These are phyloP conservation scores for Arthrobotrys entomopaga DNA, from an alignment of 2,329 filamentous ascomycete species.

Conservation along the genomic window DNA sequence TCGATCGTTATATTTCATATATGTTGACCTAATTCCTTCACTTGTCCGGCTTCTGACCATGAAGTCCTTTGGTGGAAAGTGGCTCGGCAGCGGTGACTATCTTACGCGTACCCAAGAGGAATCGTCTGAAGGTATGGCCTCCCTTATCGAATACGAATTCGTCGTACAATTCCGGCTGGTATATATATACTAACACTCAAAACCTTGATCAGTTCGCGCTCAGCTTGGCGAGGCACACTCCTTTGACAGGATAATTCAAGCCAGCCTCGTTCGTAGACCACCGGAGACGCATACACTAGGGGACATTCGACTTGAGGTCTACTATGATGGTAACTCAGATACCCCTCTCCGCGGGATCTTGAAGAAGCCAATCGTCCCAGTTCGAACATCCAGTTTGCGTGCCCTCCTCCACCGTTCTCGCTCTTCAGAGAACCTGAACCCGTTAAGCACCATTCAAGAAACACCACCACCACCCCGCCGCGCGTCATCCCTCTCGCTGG, in stretches of 20 bases:
- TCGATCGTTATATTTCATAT: neutral
- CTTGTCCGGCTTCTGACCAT: slow-evolving; percentile 1
- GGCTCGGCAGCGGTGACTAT: slow-evolving; percentile 4
- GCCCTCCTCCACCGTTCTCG: slow-evolving; percentile 36
- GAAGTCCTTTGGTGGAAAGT: neutral
- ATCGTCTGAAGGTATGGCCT: slow-evolving; percentile 1
- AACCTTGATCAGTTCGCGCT: no score
- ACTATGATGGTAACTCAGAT: slow-evolving; percentile 34
- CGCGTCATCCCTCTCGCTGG: slow-evolving; percentile 35
- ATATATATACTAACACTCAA: no score
- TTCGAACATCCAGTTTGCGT: slow-evolving; percentile 35
- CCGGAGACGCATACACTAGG: no score
- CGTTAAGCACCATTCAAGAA: slow-evolving; percentile 1
- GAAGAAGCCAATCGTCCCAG: slow-evolving; percentile 39
- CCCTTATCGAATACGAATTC: no score
- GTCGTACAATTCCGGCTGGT: no score
- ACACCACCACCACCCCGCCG: slow-evolving; percentile 20
- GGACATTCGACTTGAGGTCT: neutral
- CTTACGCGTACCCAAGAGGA: neutral
- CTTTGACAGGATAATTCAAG: no score
- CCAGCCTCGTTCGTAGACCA: no score
- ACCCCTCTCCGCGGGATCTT: slow-evolving; percentile 30
- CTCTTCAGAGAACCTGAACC: slow-evolving; percentile 34
- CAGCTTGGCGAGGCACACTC: no score
- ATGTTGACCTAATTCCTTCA: neutral